Percentiles rank a stretch among this genome's conserved stretches.
These are phyloP conservation scores for Dichotomopilus funicola DNA, from an alignment of 2,329 filamentous ascomycete species.

Conservation along the genomic window DNA sequence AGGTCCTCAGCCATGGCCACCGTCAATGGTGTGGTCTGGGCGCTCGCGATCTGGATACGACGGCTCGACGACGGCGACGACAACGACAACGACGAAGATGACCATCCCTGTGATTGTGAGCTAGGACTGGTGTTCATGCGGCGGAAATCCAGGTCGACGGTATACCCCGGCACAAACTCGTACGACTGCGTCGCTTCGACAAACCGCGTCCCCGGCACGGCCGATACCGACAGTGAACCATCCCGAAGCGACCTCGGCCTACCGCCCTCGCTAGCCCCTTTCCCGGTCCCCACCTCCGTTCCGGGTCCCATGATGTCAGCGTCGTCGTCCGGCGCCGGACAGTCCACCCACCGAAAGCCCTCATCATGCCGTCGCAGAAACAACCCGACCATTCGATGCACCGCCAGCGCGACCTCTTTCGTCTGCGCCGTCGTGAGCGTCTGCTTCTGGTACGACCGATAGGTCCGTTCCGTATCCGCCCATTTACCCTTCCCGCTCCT, in stretches of 20 bases:
- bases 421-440: slow-evolving; percentile 38
- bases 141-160: slow-evolving; percentile 39
- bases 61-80: too few relatives aligned
- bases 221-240: slow-evolving; percentile 39
- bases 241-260: slow-evolving; percentile 36
- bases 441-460: slow-evolving; percentile 45
- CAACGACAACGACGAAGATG: too few relatives aligned
- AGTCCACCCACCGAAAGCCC: slow-evolving; percentile 42
- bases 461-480: slow-evolving; percentile 39
- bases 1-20: slow-evolving; percentile 41
- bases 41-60: slow-evolving; percentile 39
- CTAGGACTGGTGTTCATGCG: slow-evolving; percentile 34
- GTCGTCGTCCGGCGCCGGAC: slow-evolving; percentile 35
- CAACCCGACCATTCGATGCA: slow-evolving; percentile 44
- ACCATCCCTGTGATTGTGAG: slow-evolving; percentile 32
- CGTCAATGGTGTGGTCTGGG: slow-evolving; percentile 42
- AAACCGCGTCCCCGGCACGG: slow-evolving; percentile 41
- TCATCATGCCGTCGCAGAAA: slow-evolving; percentile 46
- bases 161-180: slow-evolving; percentile 44
- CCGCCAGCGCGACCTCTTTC: slow-evolving; percentile 42
- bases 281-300: too few relatives aligned
- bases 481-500: slow-evolving; percentile 31
- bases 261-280: slow-evolving; percentile 25
- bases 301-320: slow-evolving; percentile 16
- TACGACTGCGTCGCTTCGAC: slow-evolving; percentile 40